Percentiles rank a stretch among this genome's conserved stretches.
phyloP scores from a whole-genome alignment of 805 yeast species.

The Hanseniaspora singularis region DNA sequence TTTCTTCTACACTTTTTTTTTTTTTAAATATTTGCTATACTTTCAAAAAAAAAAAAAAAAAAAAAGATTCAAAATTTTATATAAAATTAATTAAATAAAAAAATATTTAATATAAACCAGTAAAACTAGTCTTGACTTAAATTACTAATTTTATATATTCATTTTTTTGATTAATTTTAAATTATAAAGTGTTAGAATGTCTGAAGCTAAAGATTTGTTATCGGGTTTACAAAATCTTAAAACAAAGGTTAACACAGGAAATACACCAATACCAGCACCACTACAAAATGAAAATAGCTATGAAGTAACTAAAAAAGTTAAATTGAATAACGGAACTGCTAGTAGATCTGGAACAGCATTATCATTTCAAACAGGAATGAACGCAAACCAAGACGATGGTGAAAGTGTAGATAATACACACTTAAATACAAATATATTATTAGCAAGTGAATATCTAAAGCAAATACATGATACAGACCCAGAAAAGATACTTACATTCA shows the following conservation, averaged over 20 bases:
- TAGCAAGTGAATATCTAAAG: conserved; percentile 75
- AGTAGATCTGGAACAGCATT: not conserved
- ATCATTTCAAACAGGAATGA: conserved; percentile 9
- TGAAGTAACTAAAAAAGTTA: not conserved
- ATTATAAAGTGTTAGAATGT: too few species aligned
- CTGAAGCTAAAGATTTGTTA: conserved; percentile 7
- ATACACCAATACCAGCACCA: not conserved
- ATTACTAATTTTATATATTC: too few species aligned
- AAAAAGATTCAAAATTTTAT: not conserved
- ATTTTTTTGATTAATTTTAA: too few species aligned
- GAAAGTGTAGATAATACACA: conserved; percentile 22
- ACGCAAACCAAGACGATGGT: conserved; percentile 1
- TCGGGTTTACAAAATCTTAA: conserved; percentile 9
- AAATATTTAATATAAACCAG: not conserved
- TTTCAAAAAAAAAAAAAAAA: not conserved
- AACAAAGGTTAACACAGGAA: not conserved
- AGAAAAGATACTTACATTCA: conserved; percentile 79
- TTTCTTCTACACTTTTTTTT: too few species aligned
- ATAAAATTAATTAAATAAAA: not conserved
- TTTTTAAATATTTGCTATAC: too few species aligned
- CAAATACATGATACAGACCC: conserved; percentile 37
- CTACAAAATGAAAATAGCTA: not conserved
- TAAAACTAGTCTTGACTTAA: too few species aligned
- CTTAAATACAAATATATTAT: conserved; percentile 71
- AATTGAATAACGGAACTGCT: conserved; percentile 3